These are phyloP conservation scores for Auriscalpium orientale DNA, from an alignment of 768 basidiomycete genomes.

Conservation along the genomic window DNA sequence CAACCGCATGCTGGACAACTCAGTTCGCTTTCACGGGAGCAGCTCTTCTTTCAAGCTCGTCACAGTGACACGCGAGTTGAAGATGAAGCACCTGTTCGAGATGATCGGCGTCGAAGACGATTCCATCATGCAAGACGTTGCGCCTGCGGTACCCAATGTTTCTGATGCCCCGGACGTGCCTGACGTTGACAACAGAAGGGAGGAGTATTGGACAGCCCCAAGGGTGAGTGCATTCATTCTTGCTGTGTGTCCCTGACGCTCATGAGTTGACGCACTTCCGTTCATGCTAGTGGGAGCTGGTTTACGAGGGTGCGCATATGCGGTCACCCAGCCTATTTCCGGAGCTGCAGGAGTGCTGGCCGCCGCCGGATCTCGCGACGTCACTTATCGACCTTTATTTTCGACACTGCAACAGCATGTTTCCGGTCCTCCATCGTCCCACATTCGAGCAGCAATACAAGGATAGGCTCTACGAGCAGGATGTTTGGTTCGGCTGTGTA, in stretches of 20 bases:
- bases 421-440: constrained; percentile 65
- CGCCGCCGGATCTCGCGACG: constrained; percentile 52
- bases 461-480: constrained; percentile 43
- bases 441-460: constrained; percentile 60
- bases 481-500: constrained; percentile 24
- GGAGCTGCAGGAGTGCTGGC: constrained; percentile 40
- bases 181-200: neutral
- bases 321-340: constrained; percentile 25
- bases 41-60: constrained; percentile 8
- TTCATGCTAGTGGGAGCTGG: constrained; percentile 46
- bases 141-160: neutral
- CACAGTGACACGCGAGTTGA: constrained; percentile 2
- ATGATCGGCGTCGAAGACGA: neutral
- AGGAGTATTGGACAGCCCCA: constrained; percentile 12
- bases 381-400: constrained; percentile 67
- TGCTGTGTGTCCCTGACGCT: too few species aligned
- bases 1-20: constrained; percentile 6
- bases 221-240: constrained; percentile 5
- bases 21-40: constrained; percentile 12
- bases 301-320: constrained; percentile 39
- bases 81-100: constrained; percentile 2
- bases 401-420: constrained; percentile 43
- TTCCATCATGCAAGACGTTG: neutral
- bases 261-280: neutral
- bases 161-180: neutral